These are phyloP conservation scores for Ceratocystis albifundus DNA, from an alignment of 2,329 filamentous ascomycete genomes.

Conservation along the genomic window DNA sequence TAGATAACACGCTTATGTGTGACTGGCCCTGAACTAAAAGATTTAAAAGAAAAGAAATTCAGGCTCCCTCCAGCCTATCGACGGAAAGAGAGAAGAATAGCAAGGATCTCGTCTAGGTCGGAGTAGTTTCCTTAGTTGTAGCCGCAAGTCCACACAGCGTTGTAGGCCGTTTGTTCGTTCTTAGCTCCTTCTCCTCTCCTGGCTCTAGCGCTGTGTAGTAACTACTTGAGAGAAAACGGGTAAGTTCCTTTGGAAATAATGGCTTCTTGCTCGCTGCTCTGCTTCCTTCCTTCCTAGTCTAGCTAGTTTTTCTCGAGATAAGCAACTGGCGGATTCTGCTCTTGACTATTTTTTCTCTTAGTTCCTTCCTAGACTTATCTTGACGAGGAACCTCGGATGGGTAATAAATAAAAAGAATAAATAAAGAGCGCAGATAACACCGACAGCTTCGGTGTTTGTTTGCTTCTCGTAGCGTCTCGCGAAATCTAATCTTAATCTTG, in stretches of 20 bases:
- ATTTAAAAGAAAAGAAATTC: neutral
- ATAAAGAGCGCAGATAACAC: neutral
- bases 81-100: neutral
- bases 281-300: neutral
- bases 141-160: neutral
- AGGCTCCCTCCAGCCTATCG: neutral
- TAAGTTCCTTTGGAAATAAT: neutral
- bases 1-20: neutral
- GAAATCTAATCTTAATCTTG: neutral
- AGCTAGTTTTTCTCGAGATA: neutral
- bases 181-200: neutral
- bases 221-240: neutral
- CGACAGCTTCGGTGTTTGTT: neutral
- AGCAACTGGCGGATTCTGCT: neutral
- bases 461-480: neutral
- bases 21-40: neutral
- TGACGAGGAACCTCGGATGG: neutral
- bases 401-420: neutral
- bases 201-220: neutral
- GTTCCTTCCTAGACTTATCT: neutral
- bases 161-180: neutral
- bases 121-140: neutral
- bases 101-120: conserved; percentile 5
- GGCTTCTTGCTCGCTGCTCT: neutral
- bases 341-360: neutral